Conservation (phyloP, 805 yeast genomes). For the Kodamaea laetipori region DNA sequence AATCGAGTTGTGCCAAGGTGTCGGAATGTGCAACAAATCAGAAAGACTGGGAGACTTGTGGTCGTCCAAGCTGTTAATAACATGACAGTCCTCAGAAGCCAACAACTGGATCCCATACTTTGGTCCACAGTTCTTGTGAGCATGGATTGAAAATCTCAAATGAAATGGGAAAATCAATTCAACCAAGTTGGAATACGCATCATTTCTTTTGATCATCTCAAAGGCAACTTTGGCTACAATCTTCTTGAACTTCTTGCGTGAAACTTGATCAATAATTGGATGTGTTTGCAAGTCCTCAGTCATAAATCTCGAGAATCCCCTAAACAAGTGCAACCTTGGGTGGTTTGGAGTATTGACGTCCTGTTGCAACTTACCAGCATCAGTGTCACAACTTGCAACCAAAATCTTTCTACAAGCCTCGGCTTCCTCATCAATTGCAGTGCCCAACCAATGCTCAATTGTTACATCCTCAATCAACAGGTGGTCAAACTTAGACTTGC, state of each 20-base stretch:
- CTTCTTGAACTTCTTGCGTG: conserved; percentile 53
- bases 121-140: conserved; percentile 61
- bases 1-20: conserved; percentile 66
- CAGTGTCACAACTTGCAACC: conserved; percentile 42
- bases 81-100: conserved; percentile 43
- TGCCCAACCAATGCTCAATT: conserved; percentile 36
- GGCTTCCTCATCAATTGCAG: conserved; percentile 33
- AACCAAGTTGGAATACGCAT: conserved; percentile 64
- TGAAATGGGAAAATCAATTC: conserved; percentile 62
- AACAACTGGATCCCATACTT: conserved; percentile 58
- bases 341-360: conserved; percentile 42
- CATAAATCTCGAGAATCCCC: conserved; percentile 65
- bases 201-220: conserved; percentile 66
- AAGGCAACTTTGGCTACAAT: conserved; percentile 55
- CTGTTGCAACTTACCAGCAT: conserved; percentile 33
- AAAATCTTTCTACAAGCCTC: conserved; percentile 40
- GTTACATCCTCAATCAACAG: conserved; percentile 22
- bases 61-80: conserved; percentile 48
- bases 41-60: conserved; percentile 44
- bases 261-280: conserved; percentile 36
- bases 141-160: conserved; percentile 61
- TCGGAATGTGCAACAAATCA: conserved; percentile 61
- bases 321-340: conserved; percentile 52
- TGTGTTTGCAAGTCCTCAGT: conserved; percentile 54
- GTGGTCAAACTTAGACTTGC: conserved; percentile 17